Evolutionary conservation across 2,329 filamentous ascomycete species (phyloP), one percentile per base, ranked within the genome.

Genomic region (Colletotrichum salicis): DNA sequence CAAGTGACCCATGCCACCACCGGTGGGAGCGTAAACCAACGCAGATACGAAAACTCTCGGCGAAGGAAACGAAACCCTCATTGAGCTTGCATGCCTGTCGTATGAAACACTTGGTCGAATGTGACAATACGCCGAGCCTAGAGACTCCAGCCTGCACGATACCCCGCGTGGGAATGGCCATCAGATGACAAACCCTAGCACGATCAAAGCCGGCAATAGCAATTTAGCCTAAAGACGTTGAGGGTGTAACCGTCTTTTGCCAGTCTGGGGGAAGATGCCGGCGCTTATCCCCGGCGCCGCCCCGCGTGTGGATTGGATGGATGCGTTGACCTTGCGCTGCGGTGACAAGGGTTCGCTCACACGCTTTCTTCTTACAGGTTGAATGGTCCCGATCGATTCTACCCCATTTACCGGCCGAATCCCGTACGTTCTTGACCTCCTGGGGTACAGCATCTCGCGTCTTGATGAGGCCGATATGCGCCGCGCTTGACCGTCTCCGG

Each of bases 161-260:
- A 64, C 70, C 70, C 70, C 70, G 70, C 65, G 70, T 64, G 35
- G 1, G 5, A 64, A 56, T 22, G 48, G 22, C 35, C 35, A 29
- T 27, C 7, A 13, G 7, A 60, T 55, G 64, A 59, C 65, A 64
- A 56, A 58, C 60, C 29, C 15, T 45, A 56, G 29, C 29, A 60
- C 29, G 59, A 64, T 61, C 54, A 60, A 8, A 13, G 24, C 59
- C 65, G 65, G 70, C 65, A 69, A 64, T 64, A 72, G 45, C 15
- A 35, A 69, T 70, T 72, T 70, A 72, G 70, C 65, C 70, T 72
- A 55, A 70, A 69, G 5, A 7, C 22, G 24, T 11, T 8, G 19
- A 33, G 12, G n/a, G 45, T 45, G 22, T 37, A 48, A 48, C 66
- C 70, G 65, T 56, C 37, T 64, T 64, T 64, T 60, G 65, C 59